Conservation (phyloP, 371 early-diverging fungal species). For the Nematocida sp. region DNA sequence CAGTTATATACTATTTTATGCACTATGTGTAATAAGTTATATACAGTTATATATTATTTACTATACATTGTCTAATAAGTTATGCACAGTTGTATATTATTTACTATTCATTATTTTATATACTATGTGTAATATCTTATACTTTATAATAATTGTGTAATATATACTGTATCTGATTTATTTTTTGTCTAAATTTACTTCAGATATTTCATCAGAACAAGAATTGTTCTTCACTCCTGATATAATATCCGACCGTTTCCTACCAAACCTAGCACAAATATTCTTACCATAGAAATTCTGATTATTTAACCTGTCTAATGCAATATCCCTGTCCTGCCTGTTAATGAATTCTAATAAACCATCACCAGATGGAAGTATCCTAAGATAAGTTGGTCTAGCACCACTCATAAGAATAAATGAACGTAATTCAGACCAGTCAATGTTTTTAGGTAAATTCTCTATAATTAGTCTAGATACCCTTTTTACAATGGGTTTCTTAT, state of each 20-base stretch:
- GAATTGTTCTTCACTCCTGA: not conserved
- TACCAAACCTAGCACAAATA: constrained; percentile 35
- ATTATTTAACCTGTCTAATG: constrained; percentile 22
- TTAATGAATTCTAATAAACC: constrained; percentile 27
- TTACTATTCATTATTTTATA: too few species aligned
- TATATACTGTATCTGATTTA: not conserved
- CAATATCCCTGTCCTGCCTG: constrained; percentile 44
- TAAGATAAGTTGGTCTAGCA: constrained; percentile 29
- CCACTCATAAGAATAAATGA: constrained; percentile 40
- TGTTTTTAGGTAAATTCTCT: constrained; percentile 39
- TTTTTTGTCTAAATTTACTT: not conserved
- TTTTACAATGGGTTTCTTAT: not conserved
- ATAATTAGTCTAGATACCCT: constrained; percentile 26
- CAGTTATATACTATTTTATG: too few species aligned
- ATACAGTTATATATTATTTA: too few species aligned
- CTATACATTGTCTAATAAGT: too few species aligned
- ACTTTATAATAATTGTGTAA: too few species aligned
- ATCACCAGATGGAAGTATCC: constrained; percentile 50
- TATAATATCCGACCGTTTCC: constrained; percentile 25
- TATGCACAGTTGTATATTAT: too few species aligned
- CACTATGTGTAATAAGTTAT: too few species aligned
- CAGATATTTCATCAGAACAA: not conserved
- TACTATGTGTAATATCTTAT: too few species aligned
- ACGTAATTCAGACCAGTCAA: constrained; percentile 29
- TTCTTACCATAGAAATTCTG: constrained; percentile 21